A percentile compares a stretch with the other conserved stretches of the same genome.
phyloP scores from a whole-genome alignment of 2,329 filamentous ascomycete species.

The Pseudogymnoascus sp. region DNA sequence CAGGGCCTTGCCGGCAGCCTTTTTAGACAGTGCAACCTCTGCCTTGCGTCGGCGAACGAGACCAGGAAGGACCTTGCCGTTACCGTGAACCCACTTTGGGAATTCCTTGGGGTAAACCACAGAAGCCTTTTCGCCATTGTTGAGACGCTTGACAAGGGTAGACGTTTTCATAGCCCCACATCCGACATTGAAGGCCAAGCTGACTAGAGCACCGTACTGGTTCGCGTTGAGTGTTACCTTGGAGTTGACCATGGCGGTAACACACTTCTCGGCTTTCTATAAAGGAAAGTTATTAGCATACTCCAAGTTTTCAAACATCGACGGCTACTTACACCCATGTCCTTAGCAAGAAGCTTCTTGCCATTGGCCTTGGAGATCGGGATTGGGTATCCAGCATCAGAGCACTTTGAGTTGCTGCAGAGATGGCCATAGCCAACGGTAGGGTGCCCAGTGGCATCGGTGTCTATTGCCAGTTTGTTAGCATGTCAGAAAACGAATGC shows the following conservation, averaged over 20 bases:
- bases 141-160: constrained; percentile 35
- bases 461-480: constrained; percentile 15
- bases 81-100: constrained; percentile 39
- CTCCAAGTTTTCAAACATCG: background rate
- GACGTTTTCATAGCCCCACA: constrained; percentile 34
- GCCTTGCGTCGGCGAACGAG: constrained; percentile 35
- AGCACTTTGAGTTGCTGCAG: constrained; percentile 34
- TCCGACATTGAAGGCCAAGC: constrained; percentile 44
- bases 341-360: constrained; percentile 32
- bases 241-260: constrained; percentile 30
- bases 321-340: constrained; percentile 28
- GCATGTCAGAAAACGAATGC: background rate
- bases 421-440: constrained; percentile 45
- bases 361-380: constrained; percentile 36
- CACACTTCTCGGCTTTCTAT: constrained; percentile 31
- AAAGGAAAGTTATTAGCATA: background rate
- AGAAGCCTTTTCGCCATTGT: constrained; percentile 34
- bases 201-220: constrained; percentile 45
- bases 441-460: constrained; percentile 38
- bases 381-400: constrained; percentile 38
- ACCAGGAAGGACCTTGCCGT: constrained; percentile 33
- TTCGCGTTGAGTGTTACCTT: constrained; percentile 38
- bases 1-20: background rate
- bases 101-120: constrained; percentile 38
- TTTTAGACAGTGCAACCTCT: constrained; percentile 36